A percentile compares a stretch with the other conserved stretches of the same genome.
phyloP scores from a whole-genome alignment of 176 grass and related monocot genomes.

The Oryza glumipatula region DNA sequence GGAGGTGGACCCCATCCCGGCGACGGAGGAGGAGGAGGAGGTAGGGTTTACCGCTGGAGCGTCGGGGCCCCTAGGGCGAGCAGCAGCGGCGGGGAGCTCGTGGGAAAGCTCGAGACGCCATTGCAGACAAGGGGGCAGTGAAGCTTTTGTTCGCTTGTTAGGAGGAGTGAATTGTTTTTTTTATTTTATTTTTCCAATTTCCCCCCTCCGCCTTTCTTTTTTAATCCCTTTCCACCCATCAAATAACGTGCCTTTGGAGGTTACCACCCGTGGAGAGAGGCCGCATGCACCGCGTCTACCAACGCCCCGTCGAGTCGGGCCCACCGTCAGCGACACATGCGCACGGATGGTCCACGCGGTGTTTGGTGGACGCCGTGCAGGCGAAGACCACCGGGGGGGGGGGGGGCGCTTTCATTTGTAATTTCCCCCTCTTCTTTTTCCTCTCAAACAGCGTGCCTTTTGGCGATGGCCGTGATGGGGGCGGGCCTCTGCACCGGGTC shows the following conservation, averaged over 20 bases:
- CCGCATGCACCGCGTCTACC: not conserved
- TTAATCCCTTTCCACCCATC: not conserved
- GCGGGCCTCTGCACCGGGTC: conserved; percentile 41
- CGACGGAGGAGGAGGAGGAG: not conserved
- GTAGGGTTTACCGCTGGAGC: not conserved
- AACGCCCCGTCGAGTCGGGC: not conserved
- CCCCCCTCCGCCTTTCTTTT: not conserved
- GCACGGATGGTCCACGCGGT: not conserved
- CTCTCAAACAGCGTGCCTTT: conserved; percentile 35
- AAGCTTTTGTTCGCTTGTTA: conserved; percentile 42
- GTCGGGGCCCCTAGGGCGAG: not conserved
- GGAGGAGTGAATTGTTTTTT: not conserved
- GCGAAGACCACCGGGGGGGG: not conserved
- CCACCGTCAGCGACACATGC: accelerated
- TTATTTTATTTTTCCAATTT: not conserved
- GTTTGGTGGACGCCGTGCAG: not conserved
- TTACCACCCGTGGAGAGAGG: not conserved
- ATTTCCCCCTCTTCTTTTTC: not conserved
- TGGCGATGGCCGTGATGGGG: not conserved
- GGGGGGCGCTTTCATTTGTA: not conserved
- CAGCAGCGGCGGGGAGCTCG: conserved; percentile 13
- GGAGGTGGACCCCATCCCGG: conserved; percentile 40
- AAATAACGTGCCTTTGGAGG: conserved; percentile 3
- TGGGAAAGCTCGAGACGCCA: conserved; percentile 47
- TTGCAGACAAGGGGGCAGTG: conserved; percentile 39